Evolutionary conservation across 1,139 yeast genomes (phyloP).

Genomic region (Sugiyamaella xylanicola): DNA sequence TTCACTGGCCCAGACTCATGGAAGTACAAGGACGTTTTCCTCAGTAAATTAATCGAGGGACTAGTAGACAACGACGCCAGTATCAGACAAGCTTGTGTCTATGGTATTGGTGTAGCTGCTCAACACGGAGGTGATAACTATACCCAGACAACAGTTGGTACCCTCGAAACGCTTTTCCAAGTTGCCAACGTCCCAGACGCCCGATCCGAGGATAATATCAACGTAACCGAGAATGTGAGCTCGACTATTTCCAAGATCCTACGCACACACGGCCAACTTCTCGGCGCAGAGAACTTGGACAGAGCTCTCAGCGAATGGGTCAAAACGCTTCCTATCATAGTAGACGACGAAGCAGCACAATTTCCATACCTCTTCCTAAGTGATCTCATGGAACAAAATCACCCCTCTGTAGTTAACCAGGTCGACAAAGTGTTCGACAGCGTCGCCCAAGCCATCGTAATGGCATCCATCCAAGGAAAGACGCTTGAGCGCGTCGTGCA

Average conservation of each 20-base stretch:
- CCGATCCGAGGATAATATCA: constrained; percentile 76
- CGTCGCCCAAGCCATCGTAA: constrained; percentile 75
- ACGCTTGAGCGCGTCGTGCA: constrained; percentile 66
- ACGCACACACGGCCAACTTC: constrained; percentile 48
- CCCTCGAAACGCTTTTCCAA: constrained; percentile 73
- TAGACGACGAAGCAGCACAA: constrained; percentile 91
- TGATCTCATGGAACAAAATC: constrained; percentile 70
- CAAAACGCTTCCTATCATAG: constrained; percentile 73
- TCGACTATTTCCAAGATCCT: constrained; percentile 80
- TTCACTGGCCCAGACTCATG: constrained; percentile 71
- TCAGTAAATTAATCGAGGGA: constrained; percentile 63
- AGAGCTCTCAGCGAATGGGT: constrained; percentile 76
- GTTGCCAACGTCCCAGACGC: constrained; percentile 83
- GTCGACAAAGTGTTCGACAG: constrained; percentile 69
- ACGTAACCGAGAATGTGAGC: constrained; percentile 85
- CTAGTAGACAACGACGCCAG: constrained; percentile 61
- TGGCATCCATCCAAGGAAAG: constrained; percentile 67
- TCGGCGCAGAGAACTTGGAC: constrained; percentile 59
- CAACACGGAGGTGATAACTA: constrained; percentile 71
- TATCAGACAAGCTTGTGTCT: constrained; percentile 86
- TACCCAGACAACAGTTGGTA: constrained; percentile 63
- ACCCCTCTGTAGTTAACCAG: constrained; percentile 60
- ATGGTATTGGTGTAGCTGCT: constrained; percentile 84
- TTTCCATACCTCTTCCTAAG: constrained; percentile 76
- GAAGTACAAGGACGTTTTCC: constrained; percentile 64